Percentiles rank a stretch among this genome's conserved stretches.
phyloP scores from a whole-genome alignment of 768 basidiomycete species.

The Rhodotorula toruloides region DNA sequence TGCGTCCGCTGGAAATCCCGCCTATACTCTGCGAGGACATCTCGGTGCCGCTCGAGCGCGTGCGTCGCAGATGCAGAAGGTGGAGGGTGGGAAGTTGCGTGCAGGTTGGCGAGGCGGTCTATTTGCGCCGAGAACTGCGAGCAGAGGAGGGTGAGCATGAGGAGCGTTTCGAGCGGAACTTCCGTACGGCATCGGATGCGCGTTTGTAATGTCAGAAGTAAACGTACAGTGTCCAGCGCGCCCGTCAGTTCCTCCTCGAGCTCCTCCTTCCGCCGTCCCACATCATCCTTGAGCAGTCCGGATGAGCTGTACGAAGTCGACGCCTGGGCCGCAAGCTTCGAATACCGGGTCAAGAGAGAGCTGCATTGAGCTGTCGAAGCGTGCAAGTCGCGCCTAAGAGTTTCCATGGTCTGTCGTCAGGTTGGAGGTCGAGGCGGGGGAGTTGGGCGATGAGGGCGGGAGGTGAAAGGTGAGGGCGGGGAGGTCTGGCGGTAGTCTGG shows the following conservation, averaged over 20 bases:
- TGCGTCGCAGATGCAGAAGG: conserved; percentile 77
- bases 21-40: conserved; percentile 79
- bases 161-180: too few relatives aligned
- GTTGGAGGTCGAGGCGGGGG: background rate
- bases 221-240: conserved; percentile 69
- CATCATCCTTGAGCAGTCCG: conserved; percentile 51
- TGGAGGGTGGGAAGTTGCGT: conserved; percentile 54
- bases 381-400: conserved; percentile 81
- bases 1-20: conserved; percentile 81
- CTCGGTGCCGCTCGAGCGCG: conserved; percentile 81
- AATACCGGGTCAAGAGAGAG: conserved; percentile 81
- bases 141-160: background rate
- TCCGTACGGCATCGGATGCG: conserved; percentile 12
- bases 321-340: conserved; percentile 65
- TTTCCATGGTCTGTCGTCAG: conserved; percentile 51
- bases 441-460: background rate
- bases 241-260: conserved; percentile 82
- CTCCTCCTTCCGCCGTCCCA: conserved; percentile 54
- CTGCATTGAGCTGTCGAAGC: conserved; percentile 91
- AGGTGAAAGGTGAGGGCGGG: background rate
- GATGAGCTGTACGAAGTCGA: conserved; percentile 46
- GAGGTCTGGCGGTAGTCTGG: too few relatives aligned
- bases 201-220: conserved; percentile 19
- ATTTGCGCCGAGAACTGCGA: conserved; percentile 72
- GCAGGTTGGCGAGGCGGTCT: conserved; percentile 58